Conservation (phyloP, 257 asterid species). For the Thymus quinquecostatus region DNA sequence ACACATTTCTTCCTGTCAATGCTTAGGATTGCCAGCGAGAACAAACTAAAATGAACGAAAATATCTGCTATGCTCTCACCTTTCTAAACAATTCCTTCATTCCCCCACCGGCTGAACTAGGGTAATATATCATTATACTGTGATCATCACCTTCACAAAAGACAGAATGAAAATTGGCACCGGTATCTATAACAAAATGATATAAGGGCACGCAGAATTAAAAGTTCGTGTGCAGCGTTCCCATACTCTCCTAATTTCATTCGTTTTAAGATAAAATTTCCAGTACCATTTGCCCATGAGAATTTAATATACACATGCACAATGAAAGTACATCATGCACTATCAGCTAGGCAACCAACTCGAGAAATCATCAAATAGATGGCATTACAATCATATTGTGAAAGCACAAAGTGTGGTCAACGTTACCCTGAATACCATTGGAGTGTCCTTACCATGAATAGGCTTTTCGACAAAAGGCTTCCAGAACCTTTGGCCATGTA, state of each 20-base stretch:
- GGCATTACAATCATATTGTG: background rate
- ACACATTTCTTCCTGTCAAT: slow-evolving; percentile 3
- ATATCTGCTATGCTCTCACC: slow-evolving; percentile 49
- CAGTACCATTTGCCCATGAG: background rate
- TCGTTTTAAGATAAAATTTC: slow-evolving; percentile 6
- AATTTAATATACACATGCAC: background rate
- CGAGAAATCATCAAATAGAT: background rate
- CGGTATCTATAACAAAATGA: slow-evolving; percentile 24
- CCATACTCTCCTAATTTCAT: background rate
- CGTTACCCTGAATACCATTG: background rate
- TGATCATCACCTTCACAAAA: slow-evolving; percentile 89
- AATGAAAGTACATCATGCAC: background rate
- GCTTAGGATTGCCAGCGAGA: background rate
- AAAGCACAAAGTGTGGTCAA: background rate
- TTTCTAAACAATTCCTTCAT: slow-evolving; percentile 96
- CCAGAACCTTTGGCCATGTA: slow-evolving; percentile 83
- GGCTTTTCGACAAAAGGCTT: slow-evolving; percentile 99
- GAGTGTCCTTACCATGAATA: slow-evolving; percentile 61
- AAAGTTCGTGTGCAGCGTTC: background rate
- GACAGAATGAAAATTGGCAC: slow-evolving; percentile 33
- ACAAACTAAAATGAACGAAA: slow-evolving; percentile 11
- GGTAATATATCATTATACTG: slow-evolving; percentile 95
- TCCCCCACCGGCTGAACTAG: slow-evolving; percentile 99
- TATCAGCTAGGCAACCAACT: background rate
- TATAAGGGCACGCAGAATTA: slow-evolving; percentile 2